Evolutionary conservation across 106 monocot species (phyloP), one percentile per base, ranked within the genome.

Genomic region (Xerophyta viscosa): DNA sequence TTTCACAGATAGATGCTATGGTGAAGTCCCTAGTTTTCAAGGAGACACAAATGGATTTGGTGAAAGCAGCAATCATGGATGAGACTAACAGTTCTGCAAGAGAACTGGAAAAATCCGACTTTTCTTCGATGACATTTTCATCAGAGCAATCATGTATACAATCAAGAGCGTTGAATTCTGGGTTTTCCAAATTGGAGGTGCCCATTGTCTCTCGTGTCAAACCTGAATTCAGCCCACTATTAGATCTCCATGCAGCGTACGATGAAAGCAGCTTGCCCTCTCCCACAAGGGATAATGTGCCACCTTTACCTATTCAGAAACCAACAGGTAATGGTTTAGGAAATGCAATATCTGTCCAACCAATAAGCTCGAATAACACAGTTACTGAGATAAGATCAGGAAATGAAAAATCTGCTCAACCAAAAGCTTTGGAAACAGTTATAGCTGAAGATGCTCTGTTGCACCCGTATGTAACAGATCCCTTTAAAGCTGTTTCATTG

Each of bases 231-330:
- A 71, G 79, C 47, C 78, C 84, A 28, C 61, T 82, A 57, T 41
- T 98, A 51, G 86, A 98, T 69, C 79, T 82, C 31, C 90, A 90
- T 69, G 82, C 75, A 46, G 82, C 82, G 61, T 79, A 82, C 54
- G 98, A 90, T 57, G 90, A 86, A 69, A 76, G 66, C 31, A 98
- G 82, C 64, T 67, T 90, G 22, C 98, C 98, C 45, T 98, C 98
- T 18, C 98, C 90, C 26, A 98, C 96, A 20, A 66, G 82, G 25
- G 76, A 68, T 7, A 71, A 59, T 42, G 25, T 66, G 54, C 58
- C 50, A 52, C 58, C 78, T 42, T 62, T 68, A 14, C 66, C 56
- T 48, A 17, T 65, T 21, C 54, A 20, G 23, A 85, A 58, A 57
- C 69, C 76, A 21, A 31, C 67, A 17, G 54, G 48, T 27, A 63